Evolutionary conservation across 2,329 filamentous ascomycete genomes (phyloP), one percentile per base, ranked within the genome.

Genomic region (Chrysoporthe austroafricana): DNA sequence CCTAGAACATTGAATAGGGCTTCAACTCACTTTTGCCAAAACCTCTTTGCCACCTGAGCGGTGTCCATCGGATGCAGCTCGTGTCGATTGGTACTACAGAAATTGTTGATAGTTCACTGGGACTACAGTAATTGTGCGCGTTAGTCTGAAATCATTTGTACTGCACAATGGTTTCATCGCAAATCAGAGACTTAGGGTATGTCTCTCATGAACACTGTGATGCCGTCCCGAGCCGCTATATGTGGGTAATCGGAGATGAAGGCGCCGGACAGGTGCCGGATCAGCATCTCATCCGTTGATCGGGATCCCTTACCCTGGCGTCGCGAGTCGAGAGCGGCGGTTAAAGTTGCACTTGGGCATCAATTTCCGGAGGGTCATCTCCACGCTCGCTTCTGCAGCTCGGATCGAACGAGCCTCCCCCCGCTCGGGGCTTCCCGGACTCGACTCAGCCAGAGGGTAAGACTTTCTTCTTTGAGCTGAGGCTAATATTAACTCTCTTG

Each of bases 241-340:
- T 54, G 50, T 54, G 50, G 50, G 21, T 54, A 54, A 32, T 54
- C 50, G 50, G 50, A 54, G 50, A 54, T 54, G 50, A 54, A 34
- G 11, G 26, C 50, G 50, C 50, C 50, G 50, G 50, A 54, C 26
- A 54, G 50, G 50, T 16, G 50, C 50, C 50, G 50, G 50, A 32
- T 54, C 26, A 54, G 50, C 26, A 26, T 54, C 50, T 54, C 50
- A 32, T 21, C 32, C 26, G 26, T 54, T 13, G 21, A 54, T 54
- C 26, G 50, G 48, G 50, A 7, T 13, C 50, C 50, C 50, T 54
- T 54, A 21, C 50, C 21, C 26, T 54, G 50, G 26, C 50, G 32
- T 54, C 50, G 32, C 21, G 50, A 54, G 50, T 54, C 50, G 26
- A 21, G 21, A 54, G 50, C 26, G 26, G 50, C 50, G 21, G 13